Evolutionary conservation across 331 rosid genomes (phyloP), one percentile per base, ranked within the genome.

Genomic region (Stylosanthes scabra): DNA sequence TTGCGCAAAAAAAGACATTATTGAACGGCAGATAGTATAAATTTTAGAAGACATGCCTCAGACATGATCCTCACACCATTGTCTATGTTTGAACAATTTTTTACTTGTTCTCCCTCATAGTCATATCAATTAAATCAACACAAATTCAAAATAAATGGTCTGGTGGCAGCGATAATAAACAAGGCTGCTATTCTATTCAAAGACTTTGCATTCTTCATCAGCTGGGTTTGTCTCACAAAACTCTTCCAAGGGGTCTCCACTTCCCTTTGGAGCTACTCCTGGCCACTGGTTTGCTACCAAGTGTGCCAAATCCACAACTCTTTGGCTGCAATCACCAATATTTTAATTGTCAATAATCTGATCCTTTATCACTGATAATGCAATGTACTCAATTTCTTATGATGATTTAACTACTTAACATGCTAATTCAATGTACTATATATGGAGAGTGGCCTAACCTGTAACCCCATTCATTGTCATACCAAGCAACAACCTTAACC

Each of bases 401-500:
- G 13, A 15, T 14, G 7, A 7, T 14, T 6, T 44, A 59, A 12
- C 40, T 61, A 14, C 27, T 2, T 10, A 12, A 12, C n/a, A 11
- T 9, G 51, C 51, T 9, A 46, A 11, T 11, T 46, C 1, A 10
- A 12, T 11, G 37, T 31, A 31, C 37, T 31, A 46, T 8, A 34
- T 7, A 28, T 20, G 40, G 31, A 45, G 9, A 40, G 46, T 63
- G 59, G 59, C 25, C 78, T 81, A 42, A 88, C 93, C 93, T 88
- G 86, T 88, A 88, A 64, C 93, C 91, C 93, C 91, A 88, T 68
- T 88, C 98, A 39, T 95, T 95, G 87, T 91, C 99, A 55, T 95
- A 95, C 99, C 99, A 95, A 74, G 99, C 99, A 63, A 95, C 98
- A 8, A 95, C 99, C 87, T 95, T 95, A 29, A 95, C 91, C 99